Conservation (phyloP, 2,329 filamentous ascomycete genomes). For the Sarocladium strictum region DNA sequence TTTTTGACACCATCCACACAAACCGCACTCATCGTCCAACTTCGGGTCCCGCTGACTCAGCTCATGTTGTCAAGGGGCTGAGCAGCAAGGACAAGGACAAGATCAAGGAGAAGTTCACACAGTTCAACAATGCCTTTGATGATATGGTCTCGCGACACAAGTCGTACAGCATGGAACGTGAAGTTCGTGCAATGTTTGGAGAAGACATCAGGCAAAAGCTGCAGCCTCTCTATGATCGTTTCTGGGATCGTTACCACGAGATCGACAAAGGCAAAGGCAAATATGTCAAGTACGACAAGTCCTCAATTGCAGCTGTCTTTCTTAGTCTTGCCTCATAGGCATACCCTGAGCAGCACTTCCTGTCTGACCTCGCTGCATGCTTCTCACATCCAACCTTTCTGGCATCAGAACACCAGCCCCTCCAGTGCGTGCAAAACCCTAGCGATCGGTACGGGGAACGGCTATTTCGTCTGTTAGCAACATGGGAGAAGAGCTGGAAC, state of each 20-base stretch:
- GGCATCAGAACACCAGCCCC: too few relatives aligned
- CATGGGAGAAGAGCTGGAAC: too few relatives aligned
- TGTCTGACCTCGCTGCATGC: too few relatives aligned
- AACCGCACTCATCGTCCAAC: constrained; percentile 67
- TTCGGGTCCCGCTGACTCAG: constrained; percentile 73
- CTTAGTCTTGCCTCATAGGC: constrained; percentile 37
- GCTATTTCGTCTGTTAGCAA: too few relatives aligned
- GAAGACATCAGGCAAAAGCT: constrained; percentile 86
- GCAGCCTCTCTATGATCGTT: constrained; percentile 88
- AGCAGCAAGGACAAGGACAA: constrained; percentile 89
- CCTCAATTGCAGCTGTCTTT: constrained; percentile 64
- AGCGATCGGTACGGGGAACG: too few relatives aligned
- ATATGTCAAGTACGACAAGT: constrained; percentile 96
- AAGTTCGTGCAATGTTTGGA: constrained; percentile 74
- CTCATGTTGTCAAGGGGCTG: constrained; percentile 75
- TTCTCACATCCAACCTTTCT: too few relatives aligned
- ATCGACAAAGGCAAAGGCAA: constrained; percentile 97
- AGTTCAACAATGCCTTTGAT: constrained; percentile 87
- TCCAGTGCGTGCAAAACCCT: too few relatives aligned
- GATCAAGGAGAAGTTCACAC: constrained; percentile 92
- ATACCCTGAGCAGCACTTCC: too few relatives aligned
- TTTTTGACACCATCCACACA: constrained; percentile 90
- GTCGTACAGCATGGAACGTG: constrained; percentile 79
- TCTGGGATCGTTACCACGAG: constrained; percentile 97
- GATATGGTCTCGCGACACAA: constrained; percentile 81